Base-by-base conservation (phyloP, 2,329 filamentous ascomycete genomes). In the Stagonosporopsis cucurbitacearum region DNA sequence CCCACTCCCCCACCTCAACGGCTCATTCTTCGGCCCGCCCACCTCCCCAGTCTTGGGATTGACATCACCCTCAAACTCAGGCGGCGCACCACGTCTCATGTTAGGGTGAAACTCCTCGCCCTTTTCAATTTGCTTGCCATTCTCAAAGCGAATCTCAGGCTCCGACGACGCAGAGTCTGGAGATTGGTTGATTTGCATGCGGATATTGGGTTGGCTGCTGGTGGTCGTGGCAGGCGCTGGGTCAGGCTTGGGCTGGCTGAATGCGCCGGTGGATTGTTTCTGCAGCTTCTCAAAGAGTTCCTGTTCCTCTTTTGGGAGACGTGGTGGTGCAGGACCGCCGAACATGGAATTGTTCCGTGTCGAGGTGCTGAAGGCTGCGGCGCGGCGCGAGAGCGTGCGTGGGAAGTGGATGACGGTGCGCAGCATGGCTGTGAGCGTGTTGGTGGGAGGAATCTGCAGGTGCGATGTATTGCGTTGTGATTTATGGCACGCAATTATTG, bases 11-110 rank as follows among this genome's bases (percentile, higher is more conserved):
- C 94, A 97, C 67, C 93, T 81, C 72, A 98, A 72, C 47, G 95
- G 95, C 78, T 99, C 94, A 72, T 96, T 98, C 86, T 98, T 99
- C 6, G 95, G 95, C 1, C 95, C 95, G 6, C 95, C 95, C 11
- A 97, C 86, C 82, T 99, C 95, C 22, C 95, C 95, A 1, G 95
- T 99, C 81, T 88, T 89, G 2, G 95, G 95, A 75, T 99, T 98
- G 51, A 82, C 83, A 50, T 98, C 93, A 55, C 95, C 95, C 65
- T 94, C 88, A 68, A 99, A 99, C 79, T 98, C 94, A 1, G 95
- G 93, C 68, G 88, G 85, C 39, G 92, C 89, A 32, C 94, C 94
- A 61, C 87, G 81, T 62, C 88, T 82, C 54, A 94, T 79, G 73
- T 92, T 87, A 0, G 87, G 88, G 71, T 91, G 88, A 19, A 90